Evolutionary conservation across 352 stramenopile species (phyloP).

Genomic region (Phytophthora ohioensis): DNA sequence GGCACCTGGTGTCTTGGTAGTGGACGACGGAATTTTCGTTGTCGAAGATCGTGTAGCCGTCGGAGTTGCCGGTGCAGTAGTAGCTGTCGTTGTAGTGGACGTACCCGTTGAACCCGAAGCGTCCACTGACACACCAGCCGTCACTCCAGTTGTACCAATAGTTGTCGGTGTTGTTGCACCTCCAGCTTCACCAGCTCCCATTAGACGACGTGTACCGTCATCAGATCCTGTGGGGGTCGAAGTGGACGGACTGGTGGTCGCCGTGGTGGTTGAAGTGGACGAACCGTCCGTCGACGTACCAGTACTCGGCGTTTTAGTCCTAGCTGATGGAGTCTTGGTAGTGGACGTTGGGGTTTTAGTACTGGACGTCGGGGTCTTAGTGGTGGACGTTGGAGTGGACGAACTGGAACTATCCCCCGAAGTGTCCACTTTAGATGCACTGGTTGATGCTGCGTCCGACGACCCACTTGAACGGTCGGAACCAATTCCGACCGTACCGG

Average conservation of each 20-base stretch:
- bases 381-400: constrained; percentile 34
- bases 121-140: constrained; percentile 19
- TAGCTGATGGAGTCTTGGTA: constrained; percentile 28
- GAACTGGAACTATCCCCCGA: constrained; percentile 10
- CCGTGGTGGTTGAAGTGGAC: constrained; percentile 27
- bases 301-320: constrained; percentile 19
- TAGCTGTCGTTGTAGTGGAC: background rate
- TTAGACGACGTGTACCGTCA: constrained; percentile 24
- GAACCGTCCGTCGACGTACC: constrained; percentile 32
- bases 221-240: constrained; percentile 24
- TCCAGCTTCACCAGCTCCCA: constrained; percentile 29
- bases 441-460: background rate
- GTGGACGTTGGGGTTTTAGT: constrained; percentile 40
- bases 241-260: constrained; percentile 30
- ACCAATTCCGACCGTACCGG: constrained; percentile 18
- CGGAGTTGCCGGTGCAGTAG: constrained; percentile 8
- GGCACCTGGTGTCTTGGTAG: constrained; percentile 12
- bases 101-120: constrained; percentile 9
- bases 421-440: background rate
- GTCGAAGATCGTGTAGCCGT: constrained; percentile 28
- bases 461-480: constrained; percentile 24
- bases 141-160: constrained; percentile 3
- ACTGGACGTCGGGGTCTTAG: constrained; percentile 28
- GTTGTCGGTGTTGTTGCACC: constrained; percentile 15
- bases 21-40: constrained; percentile 18